Conservation (phyloP, 371 early-diverging fungal genomes). For the Mucor circinelloides region DNA sequence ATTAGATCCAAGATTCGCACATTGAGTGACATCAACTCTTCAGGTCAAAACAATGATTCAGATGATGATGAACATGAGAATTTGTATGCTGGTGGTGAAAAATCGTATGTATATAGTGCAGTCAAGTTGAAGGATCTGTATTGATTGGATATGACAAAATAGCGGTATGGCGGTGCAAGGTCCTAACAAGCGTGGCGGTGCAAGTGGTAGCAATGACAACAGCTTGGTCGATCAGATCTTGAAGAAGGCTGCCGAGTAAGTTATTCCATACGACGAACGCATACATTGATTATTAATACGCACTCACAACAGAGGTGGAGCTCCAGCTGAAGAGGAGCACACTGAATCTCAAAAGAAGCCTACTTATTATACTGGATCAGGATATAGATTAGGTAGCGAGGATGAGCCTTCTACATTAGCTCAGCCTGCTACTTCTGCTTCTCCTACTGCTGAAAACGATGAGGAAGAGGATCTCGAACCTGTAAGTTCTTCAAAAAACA, state of each 20-base stretch:
- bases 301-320: slow-evolving; percentile 45
- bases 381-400: slow-evolving; percentile 70
- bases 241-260: slow-evolving; percentile 80
- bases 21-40: slow-evolving; percentile 55
- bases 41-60: slow-evolving; percentile 51
- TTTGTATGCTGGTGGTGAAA: slow-evolving; percentile 87
- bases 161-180: slow-evolving; percentile 76
- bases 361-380: slow-evolving; percentile 64
- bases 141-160: not conserved
- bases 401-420: slow-evolving; percentile 56
- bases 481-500: slow-evolving; percentile 27
- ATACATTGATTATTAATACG: not conserved
- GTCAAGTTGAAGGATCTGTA: not conserved
- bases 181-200: slow-evolving; percentile 56
- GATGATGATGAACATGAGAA: slow-evolving; percentile 71
- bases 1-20: slow-evolving; percentile 62
- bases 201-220: slow-evolving; percentile 28
- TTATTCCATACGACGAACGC: not conserved
- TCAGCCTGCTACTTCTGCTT: slow-evolving; percentile 19
- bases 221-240: slow-evolving; percentile 79
- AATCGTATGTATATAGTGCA: slow-evolving; percentile 64
- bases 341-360: slow-evolving; percentile 36
- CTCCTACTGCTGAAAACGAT: slow-evolving; percentile 12
- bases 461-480: slow-evolving; percentile 32
- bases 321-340: slow-evolving; percentile 51